Base-by-base conservation (phyloP, 306 rosid genomes). In the Rosa rugosa region DNA sequence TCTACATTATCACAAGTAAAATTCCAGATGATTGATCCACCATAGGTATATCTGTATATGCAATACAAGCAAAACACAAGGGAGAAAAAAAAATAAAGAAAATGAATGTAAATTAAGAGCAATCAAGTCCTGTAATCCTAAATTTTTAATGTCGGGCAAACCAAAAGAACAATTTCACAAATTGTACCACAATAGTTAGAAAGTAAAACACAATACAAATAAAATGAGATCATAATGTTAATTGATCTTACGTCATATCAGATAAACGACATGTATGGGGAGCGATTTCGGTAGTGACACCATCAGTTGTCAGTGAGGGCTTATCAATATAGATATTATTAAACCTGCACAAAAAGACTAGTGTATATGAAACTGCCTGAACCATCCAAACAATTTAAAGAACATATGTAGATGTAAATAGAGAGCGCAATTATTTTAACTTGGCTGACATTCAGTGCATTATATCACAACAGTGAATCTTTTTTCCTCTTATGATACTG, bases 181-280 rank as follows among this genome's bases (percentile, higher is more conserved):
- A 59, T 46, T 49, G 72, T 40, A 84, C 51, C 36, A 27, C 23
- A 23, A 59, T 71, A 36, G 54, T 62, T 80, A 64, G 57, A 44
- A 54, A 17, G 65, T 51, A 81, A 22, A 77, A 51, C 64, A 42
- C 31, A 59, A 59, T 59, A 50, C n/a, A 70, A 74, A 72, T 72
- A 69, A 74, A 5, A 66, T 46, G 76, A 16, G 57, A 79, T 20
- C 6, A 74, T 44, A 18, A 56, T 57, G 22, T 57, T 27, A 71
- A 80, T 4, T 64, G 74, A 64, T 57, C 93, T 68, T 88, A 92
- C 95, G 99, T 95, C 54, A 53, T 81, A 71, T 95, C 99, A 49
- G 97, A 84, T 81, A 95, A 83, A 34, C 99, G 92, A 81, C 99
- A 95, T 44, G 80, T 81, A 13, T 91, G 97, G 53, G 99, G 99